Conservation (phyloP, 208 protist species). For the Trypanosoma avium region DNA sequence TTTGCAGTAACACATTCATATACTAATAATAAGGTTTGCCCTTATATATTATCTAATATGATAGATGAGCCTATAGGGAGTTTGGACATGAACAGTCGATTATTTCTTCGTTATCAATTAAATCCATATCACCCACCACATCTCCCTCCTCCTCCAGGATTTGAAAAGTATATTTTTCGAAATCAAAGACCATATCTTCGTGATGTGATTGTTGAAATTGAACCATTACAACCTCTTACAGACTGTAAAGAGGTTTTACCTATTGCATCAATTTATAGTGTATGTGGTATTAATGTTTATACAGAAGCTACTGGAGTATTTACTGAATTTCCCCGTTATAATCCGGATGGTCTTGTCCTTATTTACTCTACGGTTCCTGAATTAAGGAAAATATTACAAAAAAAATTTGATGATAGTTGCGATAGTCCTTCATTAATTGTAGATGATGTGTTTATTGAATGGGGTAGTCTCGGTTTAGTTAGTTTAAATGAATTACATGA, state of each 20-base stretch:
- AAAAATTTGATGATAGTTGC: neutral
- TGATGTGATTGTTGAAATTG: conserved; percentile 4
- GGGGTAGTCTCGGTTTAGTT: conserved; percentile 23
- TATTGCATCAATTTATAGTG: neutral
- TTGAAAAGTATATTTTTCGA: conserved; percentile 5
- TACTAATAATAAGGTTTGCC: neutral
- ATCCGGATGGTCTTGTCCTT: neutral
- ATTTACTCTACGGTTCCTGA: conserved; percentile 22
- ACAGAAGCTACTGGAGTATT: conserved; percentile 18
- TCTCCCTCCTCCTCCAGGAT: neutral
- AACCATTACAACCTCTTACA: neutral
- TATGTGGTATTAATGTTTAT: conserved; percentile 22
- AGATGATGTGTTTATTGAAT: conserved; percentile 27
- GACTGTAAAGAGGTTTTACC: neutral
- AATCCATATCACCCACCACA: conserved; percentile 12
- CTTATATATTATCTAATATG: neutral
- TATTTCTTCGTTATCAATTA: conserved; percentile 27
- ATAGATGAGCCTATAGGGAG: conserved; percentile 7
- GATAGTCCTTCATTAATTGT: conserved; percentile 15
- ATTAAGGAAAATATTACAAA: conserved; percentile 1
- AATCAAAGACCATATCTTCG: conserved; percentile 4
- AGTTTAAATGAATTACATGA: conserved; percentile 23
- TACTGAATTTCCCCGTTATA: conserved; percentile 3
- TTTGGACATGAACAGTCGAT: neutral
- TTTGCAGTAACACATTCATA: conserved; percentile 1